Conservation (phyloP, 306 rosid species). For the Trichosanthes cucumerina region DNA sequence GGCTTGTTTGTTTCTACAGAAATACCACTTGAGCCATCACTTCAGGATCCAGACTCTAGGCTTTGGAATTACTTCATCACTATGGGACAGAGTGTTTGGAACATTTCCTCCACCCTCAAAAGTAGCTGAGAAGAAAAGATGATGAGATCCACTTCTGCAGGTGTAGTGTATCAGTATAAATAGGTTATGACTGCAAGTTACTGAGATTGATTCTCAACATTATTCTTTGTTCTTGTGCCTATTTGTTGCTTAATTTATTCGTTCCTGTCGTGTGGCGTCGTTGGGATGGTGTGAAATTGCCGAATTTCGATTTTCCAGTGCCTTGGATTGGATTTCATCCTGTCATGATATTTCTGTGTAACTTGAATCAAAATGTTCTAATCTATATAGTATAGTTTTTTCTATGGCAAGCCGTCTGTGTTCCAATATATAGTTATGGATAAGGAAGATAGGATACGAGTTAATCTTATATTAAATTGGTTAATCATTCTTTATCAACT, state of each 20-base stretch:
- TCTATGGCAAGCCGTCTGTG: not conserved
- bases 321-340: not conserved
- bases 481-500: too few species aligned
- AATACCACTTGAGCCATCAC: slow-evolving; percentile 87
- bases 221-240: slow-evolving; percentile 8
- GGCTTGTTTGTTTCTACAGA: slow-evolving; percentile 30
- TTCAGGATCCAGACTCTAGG: slow-evolving; percentile 78
- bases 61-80: slow-evolving; percentile 80
- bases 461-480: too few species aligned
- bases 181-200: slow-evolving; percentile 4
- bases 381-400: not conserved
- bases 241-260: not conserved
- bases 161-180: not conserved
- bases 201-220: not conserved
- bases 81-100: slow-evolving; percentile 88
- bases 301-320: not conserved
- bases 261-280: not conserved
- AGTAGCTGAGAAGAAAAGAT: slow-evolving; percentile 32
- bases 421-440: not conserved
- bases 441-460: too few species aligned
- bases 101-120: slow-evolving; percentile 77
- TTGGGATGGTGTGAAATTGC: not conserved
- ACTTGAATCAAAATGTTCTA: not conserved
- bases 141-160: slow-evolving; percentile 19
- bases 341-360: not conserved